These are phyloP conservation scores for Rhododendron ferrugineum DNA, from an alignment of 148 eudicot species.

Conservation along the genomic window DNA sequence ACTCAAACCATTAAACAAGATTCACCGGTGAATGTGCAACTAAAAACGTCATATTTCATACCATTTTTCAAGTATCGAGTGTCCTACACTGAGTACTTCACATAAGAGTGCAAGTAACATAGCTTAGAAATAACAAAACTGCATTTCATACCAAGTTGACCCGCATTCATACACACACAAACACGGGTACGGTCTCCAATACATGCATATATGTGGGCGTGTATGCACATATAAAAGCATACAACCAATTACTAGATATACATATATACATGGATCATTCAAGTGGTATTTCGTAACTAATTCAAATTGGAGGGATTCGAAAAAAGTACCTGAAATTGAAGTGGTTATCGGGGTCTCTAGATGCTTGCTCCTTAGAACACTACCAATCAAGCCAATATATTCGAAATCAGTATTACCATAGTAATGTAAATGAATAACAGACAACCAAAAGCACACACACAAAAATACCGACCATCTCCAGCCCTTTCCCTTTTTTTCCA, in stretches of 20 bases:
- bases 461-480: background rate
- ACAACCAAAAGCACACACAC: background rate
- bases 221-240: background rate
- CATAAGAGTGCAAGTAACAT: background rate
- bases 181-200: background rate
- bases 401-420: background rate
- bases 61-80: background rate
- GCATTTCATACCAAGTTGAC: background rate
- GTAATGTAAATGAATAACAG: background rate
- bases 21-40: background rate
- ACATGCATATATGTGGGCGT: background rate
- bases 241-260: background rate
- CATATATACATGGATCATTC: background rate
- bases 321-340: constrained; percentile 76
- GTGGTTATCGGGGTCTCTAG: constrained; percentile 76
- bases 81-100: background rate
- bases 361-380: constrained; percentile 72
- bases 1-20: background rate
- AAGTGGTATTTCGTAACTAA: background rate
- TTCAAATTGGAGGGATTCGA: background rate
- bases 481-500: background rate
- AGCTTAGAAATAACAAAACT: background rate
- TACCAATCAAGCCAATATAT: constrained; percentile 11
- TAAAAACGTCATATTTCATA: background rate
- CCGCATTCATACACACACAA: background rate